Base-by-base conservation (phyloP, 495 filamentous ascomycete species). In the Paragyromitra xinjiangensis region DNA sequence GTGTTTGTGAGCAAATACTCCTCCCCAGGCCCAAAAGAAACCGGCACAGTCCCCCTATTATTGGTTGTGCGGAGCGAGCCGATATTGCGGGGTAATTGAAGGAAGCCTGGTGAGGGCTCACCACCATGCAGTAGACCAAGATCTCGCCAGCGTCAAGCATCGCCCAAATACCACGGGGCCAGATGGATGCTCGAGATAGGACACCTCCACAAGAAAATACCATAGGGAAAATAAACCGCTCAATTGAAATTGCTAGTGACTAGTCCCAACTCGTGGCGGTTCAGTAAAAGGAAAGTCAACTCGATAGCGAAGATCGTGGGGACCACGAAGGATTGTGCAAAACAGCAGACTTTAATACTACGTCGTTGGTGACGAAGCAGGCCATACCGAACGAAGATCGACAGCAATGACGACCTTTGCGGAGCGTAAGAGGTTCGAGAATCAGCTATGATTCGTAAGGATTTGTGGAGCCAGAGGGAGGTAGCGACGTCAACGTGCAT, bases 51-150 rank as follows among this genome's bases (percentile, higher is more conserved):
- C 56, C 48, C 62, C 65, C 67, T 61, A 51, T 45, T 66, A 77
- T 77, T 77, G 74, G 74, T 37, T 29, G n/a, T 39, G 42, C 51
- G 61, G 61, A 66, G 59, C 48, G 65, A 78, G 64, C 61, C 77
- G 75, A 79, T 79, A 79, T 79, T 79, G 77, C 77, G 77, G 77
- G 77, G 77, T 79, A 79, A 70, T 56, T 11, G 62, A 22, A 37
- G 74, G 71, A 64, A 79, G 73, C 74, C 73, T 71, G 64, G 77
- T 58, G 65, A 70, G 45, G 59, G 24, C 45, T 78, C 66, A 77
- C 74, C 29, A 65, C 42, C 62, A 77, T 77, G 74, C 69, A 73
- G 62, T 39, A 56, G 69, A 77, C 48, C 56, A 75, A 77, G 74
- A 77, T 77, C 74, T 66, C 50, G 48, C 12, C 39, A 70, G 66